Evolutionary conservation across 2,329 filamentous ascomycete genomes (phyloP).

Genomic region (Zymoseptoria brevis): DNA sequence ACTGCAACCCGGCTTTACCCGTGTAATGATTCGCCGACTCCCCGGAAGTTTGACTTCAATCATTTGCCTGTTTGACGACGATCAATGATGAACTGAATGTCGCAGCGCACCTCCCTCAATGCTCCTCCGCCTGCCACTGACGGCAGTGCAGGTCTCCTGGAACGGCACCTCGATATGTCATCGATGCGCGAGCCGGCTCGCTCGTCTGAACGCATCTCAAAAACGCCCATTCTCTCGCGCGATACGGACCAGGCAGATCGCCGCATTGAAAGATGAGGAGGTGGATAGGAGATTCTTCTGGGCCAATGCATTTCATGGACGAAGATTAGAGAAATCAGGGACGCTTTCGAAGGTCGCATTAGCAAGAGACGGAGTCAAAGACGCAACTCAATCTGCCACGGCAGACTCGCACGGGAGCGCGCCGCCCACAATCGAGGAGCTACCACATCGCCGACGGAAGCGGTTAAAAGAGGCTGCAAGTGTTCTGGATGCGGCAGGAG

Average conservation of each 20-base stretch:
- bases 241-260: conserved; percentile 16
- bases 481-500: conserved; percentile 7
- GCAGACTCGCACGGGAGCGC: conserved; percentile 1
- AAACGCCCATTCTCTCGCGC: conserved; percentile 15
- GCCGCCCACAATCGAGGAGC: conserved; percentile 15
- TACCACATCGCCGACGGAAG: conserved; percentile 28
- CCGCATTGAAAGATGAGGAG: conserved; percentile 18
- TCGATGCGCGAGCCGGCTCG: conserved; percentile 22
- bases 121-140: conserved; percentile 7
- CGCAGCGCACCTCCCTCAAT: conserved; percentile 1
- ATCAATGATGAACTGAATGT: not conserved
- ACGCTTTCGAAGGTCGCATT: conserved; percentile 3
- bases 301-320: conserved; percentile 25
- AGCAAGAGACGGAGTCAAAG: not conserved
- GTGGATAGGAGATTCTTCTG: conserved; percentile 29
- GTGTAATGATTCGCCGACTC: not conserved
- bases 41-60: not conserved
- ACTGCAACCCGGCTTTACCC: not conserved
- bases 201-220: conserved; percentile 11
- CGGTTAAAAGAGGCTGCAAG: conserved; percentile 27
- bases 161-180: conserved; percentile 21
- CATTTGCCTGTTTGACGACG: not conserved
- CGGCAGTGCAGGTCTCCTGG: conserved; percentile 2
- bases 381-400: conserved; percentile 2
- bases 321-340: conserved; percentile 4